These are phyloP conservation scores for Rhazya stricta DNA, from an alignment of 257 asterid genomes.

Conservation along the genomic window DNA sequence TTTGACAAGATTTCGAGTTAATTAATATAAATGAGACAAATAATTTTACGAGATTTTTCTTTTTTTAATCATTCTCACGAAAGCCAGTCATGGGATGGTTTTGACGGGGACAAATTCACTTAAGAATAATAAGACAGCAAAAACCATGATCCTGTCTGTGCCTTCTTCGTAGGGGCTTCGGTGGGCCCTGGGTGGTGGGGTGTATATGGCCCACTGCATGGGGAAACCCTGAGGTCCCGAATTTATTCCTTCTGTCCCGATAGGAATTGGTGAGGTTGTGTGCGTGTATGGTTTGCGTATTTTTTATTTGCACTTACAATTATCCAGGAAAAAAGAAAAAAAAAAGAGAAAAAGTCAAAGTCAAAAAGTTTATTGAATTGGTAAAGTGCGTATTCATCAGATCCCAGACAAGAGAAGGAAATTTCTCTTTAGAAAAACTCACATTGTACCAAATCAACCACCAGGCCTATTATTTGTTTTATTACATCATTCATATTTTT, in stretches of 20 bases:
- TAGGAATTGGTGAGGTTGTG: background rate
- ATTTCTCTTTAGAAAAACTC: background rate
- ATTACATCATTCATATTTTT: no score
- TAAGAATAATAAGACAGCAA: background rate
- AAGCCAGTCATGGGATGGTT: conserved; percentile 4
- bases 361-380: background rate
- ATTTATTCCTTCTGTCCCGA: background rate
- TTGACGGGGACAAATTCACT: conserved; percentile 6
- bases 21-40: no score
- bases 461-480: no score
- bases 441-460: background rate
- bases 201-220: background rate
- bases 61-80: no score
- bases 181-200: background rate
- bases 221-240: no score
- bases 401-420: background rate
- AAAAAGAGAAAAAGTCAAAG: no score
- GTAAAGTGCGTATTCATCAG: background rate
- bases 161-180: background rate
- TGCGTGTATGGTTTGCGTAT: background rate
- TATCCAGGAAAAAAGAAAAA: no score
- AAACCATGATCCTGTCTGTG: background rate
- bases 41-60: no score
- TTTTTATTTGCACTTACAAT: no score
- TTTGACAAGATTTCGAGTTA: no score